Conservation (phyloP, 176 grass and related monocot species). For the Secale cereale region DNA sequence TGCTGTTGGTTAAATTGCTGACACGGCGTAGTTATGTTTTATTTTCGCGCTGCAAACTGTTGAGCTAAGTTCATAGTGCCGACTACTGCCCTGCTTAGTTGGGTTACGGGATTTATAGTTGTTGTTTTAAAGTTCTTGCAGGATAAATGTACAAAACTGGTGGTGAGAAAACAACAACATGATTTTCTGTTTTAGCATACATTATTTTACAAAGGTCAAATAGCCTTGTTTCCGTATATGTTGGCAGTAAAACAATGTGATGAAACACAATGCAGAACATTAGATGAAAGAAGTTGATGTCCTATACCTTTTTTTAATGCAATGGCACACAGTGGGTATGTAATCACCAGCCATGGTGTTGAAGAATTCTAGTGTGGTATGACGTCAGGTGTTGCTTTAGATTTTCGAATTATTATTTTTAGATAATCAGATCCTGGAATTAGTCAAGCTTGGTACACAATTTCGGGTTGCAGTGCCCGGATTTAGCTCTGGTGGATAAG, state of each 20-base stretch:
- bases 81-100: not conserved
- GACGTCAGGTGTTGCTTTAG: not conserved
- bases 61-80: slow-evolving; percentile 3
- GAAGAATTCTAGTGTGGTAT: not conserved
- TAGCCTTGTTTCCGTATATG: not conserved
- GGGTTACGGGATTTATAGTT: not conserved
- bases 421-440: not conserved
- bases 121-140: not conserved
- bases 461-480: not conserved
- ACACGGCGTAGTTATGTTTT: not conserved
- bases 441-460: not conserved
- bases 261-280: not conserved
- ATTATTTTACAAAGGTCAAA: not conserved
- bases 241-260: not conserved
- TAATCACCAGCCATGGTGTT: not conserved
- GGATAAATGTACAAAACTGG: not conserved
- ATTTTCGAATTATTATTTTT: not conserved
- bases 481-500: not conserved
- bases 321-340: not conserved
- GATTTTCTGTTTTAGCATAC: not conserved
- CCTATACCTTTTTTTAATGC: not conserved
- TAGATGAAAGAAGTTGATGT: not conserved
- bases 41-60: not conserved
- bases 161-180: not conserved
- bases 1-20: not conserved